These are phyloP conservation scores for Eutrema yunnanense DNA, from an alignment of 345 rosid genomes.

Conservation along the genomic window DNA sequence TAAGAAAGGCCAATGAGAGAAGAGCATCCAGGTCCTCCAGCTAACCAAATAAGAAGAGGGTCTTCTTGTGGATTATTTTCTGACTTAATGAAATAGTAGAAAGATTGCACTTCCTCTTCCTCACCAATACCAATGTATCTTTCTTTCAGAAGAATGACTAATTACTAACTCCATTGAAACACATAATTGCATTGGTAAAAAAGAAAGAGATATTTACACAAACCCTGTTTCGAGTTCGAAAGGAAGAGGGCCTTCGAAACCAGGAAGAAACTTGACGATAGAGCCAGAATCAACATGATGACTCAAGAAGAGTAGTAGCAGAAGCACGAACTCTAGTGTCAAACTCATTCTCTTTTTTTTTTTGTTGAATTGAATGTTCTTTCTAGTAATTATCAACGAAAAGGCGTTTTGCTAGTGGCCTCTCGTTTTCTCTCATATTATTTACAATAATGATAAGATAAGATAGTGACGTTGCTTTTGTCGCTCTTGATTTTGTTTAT, in stretches of 20 bases:
- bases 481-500: not conserved
- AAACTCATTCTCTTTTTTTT: not conserved
- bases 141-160: not conserved
- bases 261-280: constrained; percentile 30
- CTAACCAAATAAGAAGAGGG: constrained; percentile 32
- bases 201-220: not conserved
- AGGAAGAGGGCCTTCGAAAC: constrained; percentile 38
- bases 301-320: not conserved
- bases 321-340: not conserved
- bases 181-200: no score
- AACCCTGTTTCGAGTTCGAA: constrained; percentile 53
- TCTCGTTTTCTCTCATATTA: no score
- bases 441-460: not conserved
- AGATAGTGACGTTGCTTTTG: not conserved
- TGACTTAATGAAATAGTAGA: constrained; percentile 32
- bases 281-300: constrained; percentile 18
- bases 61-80: constrained; percentile 29
- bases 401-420: no score
- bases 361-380: no score
- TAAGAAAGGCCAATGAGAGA: constrained; percentile 4
- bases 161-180: not conserved
- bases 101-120: constrained; percentile 19
- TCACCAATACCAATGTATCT: constrained; percentile 29
- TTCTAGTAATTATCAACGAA: no score
- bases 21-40: constrained; percentile 41